Evolutionary conservation across 768 basidiomycete genomes (phyloP).

Genomic region (Termitomyces sp.): DNA sequence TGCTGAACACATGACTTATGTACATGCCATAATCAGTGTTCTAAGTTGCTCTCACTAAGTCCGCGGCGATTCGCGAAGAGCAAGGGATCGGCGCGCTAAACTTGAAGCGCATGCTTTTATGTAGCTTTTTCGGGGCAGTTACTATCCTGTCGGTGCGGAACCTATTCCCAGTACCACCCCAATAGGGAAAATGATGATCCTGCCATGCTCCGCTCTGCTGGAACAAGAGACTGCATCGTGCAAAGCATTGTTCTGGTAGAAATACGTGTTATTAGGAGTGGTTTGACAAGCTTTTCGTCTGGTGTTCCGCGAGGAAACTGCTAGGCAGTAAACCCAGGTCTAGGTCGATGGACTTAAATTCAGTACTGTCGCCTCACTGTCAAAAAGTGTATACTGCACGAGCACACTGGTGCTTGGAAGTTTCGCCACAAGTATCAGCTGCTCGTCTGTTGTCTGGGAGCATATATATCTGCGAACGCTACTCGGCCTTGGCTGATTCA

Average conservation of each 20-base stretch:
- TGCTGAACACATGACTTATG: neutral
- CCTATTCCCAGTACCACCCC: neutral
- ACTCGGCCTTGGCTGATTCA: neutral
- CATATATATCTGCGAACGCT: neutral
- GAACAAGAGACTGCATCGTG: neutral
- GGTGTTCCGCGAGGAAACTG: neutral
- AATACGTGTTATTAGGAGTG: neutral
- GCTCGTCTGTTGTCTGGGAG: neutral
- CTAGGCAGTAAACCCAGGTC: neutral
- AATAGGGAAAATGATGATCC: neutral
- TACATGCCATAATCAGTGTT: no score
- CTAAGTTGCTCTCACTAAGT: neutral
- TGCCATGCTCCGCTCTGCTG: neutral
- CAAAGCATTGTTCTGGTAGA: neutral
- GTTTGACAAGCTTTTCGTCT: neutral
- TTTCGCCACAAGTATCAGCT: neutral
- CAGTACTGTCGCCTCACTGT: neutral
- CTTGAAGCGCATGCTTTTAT: neutral
- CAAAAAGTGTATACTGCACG: neutral
- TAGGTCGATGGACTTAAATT: neutral
- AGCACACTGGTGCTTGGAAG: neutral
- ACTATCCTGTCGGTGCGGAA: neutral
- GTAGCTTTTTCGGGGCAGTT: neutral
- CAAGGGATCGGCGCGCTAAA: no score
- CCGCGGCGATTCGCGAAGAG: neutral